A percentile compares a stretch with the other conserved stretches of the same genome.
phyloP scores from a whole-genome alignment of 2,329 filamentous ascomycete genomes.

The Neofusicoccum sp. region DNA sequence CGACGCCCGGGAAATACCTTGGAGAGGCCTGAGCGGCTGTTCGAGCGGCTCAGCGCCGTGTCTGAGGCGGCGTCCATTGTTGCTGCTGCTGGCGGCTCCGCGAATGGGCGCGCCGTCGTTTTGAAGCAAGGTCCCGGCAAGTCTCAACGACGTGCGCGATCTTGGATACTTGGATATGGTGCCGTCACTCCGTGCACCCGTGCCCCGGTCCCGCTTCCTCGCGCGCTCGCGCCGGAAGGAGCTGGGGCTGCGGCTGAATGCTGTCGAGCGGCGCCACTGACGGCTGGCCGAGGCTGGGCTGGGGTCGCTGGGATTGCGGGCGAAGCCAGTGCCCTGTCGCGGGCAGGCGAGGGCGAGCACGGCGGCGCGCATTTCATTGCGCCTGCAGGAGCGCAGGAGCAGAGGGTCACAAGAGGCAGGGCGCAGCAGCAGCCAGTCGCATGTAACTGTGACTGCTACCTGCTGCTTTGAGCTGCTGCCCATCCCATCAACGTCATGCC shows the following conservation, averaged over 20 bases:
- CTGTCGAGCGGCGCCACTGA: slow-evolving; percentile 4
- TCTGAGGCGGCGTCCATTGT: slow-evolving; percentile 17
- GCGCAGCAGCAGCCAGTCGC: too few species aligned
- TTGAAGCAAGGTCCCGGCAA: not conserved
- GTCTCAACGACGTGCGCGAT: not conserved
- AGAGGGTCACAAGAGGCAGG: not conserved
- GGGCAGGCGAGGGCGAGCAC: not conserved
- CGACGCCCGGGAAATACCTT: slow-evolving; percentile 30
- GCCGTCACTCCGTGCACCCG: slow-evolving; percentile 18
- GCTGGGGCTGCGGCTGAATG: slow-evolving; percentile 16
- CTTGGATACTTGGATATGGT: not conserved
- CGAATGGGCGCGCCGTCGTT: slow-evolving; percentile 1
- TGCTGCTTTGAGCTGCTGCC: slow-evolving; percentile 8
- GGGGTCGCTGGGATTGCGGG: not conserved
- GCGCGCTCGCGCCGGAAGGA: slow-evolving; percentile 2
- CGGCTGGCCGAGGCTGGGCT: not conserved
- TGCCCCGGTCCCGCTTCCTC: not conserved
- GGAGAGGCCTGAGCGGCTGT: slow-evolving; percentile 25
- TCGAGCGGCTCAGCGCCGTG: slow-evolving; percentile 16
- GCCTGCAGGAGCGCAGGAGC: not conserved
- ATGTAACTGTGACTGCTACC: not conserved
- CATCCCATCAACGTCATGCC: slow-evolving; percentile 8
- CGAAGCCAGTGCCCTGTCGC: not conserved
- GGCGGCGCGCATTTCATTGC: not conserved
- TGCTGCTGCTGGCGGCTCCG: not conserved